Base-by-base conservation (phyloP, 1,284 basidiomycete species). In the Exobasidium rhododendri region DNA sequence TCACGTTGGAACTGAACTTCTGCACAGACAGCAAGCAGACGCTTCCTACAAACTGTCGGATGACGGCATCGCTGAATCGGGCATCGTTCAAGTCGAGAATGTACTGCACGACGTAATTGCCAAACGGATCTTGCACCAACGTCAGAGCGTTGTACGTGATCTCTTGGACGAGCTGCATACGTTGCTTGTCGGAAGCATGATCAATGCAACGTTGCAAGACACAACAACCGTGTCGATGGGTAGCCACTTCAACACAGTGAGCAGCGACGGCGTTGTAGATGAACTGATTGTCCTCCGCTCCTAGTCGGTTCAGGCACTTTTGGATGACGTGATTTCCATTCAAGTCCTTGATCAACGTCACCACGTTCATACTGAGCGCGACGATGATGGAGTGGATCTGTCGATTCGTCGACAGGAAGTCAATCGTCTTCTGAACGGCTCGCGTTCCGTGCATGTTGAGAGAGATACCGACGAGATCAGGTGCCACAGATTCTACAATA, bases 251-350 rank as follows among this genome's bases (percentile, higher is more conserved):
- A 59, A 99, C 92, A 74, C 96, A 97, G 83, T 98, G 96, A 32
- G 92, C 90, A 31, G 96, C 96, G 45, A 99, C 96, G 59, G 96
- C 96, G 75, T 98, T 97, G 83, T 98, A 99, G 78, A 99, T 98
- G 83, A 98, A 99, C 85, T 97, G 94, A 82, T 98, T 98, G 82
- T 99, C 96, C 79, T 97, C 94, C 0, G 96, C 91, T 31, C 90
- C 89, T 64, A 99, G 84, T 82, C 96, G 93, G 85, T 99, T 98
- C 72, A 98, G 83, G 81, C 96, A 99, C 83, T 99, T 99, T 82
- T 99, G 96, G 72, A 98, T 97, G 79, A 98, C 96, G 79, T 99
- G 96, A 81, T 99, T 98, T 59, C 96, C 96, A 81, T 99, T 98
- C 71, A 99, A 84, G 81, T 99, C 94, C 85, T 98, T 99, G 88